Conservation (phyloP, 2,329 filamentous ascomycete genomes). For the Falciphora oryzae region DNA sequence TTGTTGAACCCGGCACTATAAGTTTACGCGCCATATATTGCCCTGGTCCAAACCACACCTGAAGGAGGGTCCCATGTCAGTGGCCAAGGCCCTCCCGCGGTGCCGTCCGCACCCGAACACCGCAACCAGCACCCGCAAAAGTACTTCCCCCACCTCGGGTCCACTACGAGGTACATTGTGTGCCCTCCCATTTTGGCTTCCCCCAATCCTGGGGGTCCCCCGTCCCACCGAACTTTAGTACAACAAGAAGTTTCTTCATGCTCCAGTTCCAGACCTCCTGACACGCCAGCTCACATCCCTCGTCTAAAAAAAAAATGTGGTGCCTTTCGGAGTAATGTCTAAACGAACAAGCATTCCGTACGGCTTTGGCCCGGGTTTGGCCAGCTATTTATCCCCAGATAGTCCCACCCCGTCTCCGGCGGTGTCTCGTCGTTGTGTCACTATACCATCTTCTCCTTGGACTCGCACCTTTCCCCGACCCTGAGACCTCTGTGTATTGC, state of each 20-base stretch:
- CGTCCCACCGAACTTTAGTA: background rate
- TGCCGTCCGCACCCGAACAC: background rate
- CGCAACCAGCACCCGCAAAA: background rate
- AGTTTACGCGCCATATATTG: background rate
- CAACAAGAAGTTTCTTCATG: background rate
- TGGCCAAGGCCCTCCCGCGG: background rate
- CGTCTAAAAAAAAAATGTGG: conserved; percentile 4
- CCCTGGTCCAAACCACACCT: background rate
- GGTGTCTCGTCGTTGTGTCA: conserved; percentile 18
- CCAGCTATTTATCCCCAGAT: conserved; percentile 22
- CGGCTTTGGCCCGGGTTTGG: conserved; percentile 17
- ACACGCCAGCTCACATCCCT: background rate
- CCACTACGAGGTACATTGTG: background rate
- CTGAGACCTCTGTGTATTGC: background rate
- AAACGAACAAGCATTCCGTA: conserved; percentile 17
- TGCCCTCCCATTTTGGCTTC: background rate
- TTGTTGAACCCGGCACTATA: background rate
- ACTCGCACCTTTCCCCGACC: conserved; percentile 11
- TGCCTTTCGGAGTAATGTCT: conserved; percentile 20
- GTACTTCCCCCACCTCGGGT: background rate
- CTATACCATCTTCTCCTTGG: conserved; percentile 30
- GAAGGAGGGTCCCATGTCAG: background rate
- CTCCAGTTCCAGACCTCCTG: background rate
- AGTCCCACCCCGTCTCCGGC: conserved; percentile 23
- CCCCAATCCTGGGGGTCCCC: background rate